Evolutionary conservation across 2,329 filamentous ascomycete species (phyloP).

Genomic region (Fusarium tjaetaba): DNA sequence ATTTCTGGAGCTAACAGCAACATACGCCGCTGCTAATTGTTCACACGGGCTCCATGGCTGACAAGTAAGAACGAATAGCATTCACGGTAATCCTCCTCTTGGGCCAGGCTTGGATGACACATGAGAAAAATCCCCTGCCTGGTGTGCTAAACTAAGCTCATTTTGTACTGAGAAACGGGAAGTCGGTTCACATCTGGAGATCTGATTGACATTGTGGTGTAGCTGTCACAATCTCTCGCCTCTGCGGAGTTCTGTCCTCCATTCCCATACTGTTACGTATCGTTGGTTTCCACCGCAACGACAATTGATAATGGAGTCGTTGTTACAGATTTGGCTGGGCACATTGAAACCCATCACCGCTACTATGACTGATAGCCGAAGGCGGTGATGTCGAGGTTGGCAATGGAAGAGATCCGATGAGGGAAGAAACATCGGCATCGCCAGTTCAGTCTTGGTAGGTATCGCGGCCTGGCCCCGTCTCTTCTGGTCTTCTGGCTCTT

Average conservation of each 20-base stretch:
- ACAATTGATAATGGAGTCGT: slow-evolving; percentile 31
- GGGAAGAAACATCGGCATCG: slow-evolving; percentile 7
- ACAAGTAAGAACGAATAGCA: slow-evolving; percentile 36
- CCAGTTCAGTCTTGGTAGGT: not conserved
- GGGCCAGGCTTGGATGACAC: slow-evolving; percentile 40
- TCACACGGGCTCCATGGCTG: slow-evolving; percentile 38
- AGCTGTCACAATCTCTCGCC: slow-evolving; percentile 25
- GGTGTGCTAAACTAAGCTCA: slow-evolving; percentile 26
- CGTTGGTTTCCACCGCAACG: slow-evolving; percentile 32
- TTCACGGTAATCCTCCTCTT: slow-evolving; percentile 26
- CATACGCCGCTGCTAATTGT: slow-evolving; percentile 24
- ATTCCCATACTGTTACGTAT: slow-evolving; percentile 35
- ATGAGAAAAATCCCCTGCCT: slow-evolving; percentile 37
- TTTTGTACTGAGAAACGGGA: slow-evolving; percentile 26
- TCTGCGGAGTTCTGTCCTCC: slow-evolving; percentile 22
- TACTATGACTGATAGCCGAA: slow-evolving; percentile 33
- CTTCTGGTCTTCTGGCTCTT: slow-evolving; percentile 3
- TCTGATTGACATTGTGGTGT: slow-evolving; percentile 28
- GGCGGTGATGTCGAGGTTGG: slow-evolving; percentile 8
- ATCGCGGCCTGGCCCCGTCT: slow-evolving; percentile 14
- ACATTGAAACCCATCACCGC: slow-evolving; percentile 31
- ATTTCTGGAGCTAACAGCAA: slow-evolving; percentile 36
- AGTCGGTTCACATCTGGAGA: slow-evolving; percentile 35
- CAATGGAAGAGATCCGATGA: slow-evolving; percentile 17
- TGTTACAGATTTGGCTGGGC: slow-evolving; percentile 36